Evolutionary conservation across 805 yeast genomes (phyloP).

Genomic region (Cyberlindnera maritima): DNA sequence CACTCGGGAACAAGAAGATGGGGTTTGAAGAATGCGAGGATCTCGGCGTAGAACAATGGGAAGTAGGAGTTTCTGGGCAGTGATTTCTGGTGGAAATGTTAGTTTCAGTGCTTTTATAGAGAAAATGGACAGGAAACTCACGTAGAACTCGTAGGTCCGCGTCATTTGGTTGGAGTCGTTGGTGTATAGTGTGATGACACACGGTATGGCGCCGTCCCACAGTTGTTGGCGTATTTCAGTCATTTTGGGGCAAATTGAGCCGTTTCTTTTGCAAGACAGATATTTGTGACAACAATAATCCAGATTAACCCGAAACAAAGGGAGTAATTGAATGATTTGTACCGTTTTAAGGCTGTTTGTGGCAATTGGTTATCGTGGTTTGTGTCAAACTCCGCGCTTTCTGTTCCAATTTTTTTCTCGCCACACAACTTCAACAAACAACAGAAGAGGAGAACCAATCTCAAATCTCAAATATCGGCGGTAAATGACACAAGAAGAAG

Average conservation of each 20-base stretch:
- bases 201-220: constrained; percentile 56
- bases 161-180: constrained; percentile 24
- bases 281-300: too few relatives aligned
- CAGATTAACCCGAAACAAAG: too few relatives aligned
- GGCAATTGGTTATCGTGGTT: neutral
- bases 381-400: neutral
- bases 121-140: neutral
- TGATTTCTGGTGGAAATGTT: constrained; percentile 6
- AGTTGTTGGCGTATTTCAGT: constrained; percentile 36
- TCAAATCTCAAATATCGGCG: neutral
- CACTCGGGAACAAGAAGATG: constrained; percentile 30
- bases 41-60: constrained; percentile 37
- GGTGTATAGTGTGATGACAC: constrained; percentile 34
- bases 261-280: neutral
- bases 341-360: too few relatives aligned
- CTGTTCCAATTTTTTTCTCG: too few relatives aligned
- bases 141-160: constrained; percentile 8
- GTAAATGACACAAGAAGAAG: neutral
- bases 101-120: neutral
- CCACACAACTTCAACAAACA: too few relatives aligned
- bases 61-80: constrained; percentile 51
- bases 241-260: constrained; percentile 16
- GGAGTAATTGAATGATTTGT: too few relatives aligned
- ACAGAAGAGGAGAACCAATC: too few relatives aligned
- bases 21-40: constrained; percentile 39